These are phyloP conservation scores for Leccinum incarnatum DNA, from an alignment of 768 basidiomycete genomes.

Conservation along the genomic window DNA sequence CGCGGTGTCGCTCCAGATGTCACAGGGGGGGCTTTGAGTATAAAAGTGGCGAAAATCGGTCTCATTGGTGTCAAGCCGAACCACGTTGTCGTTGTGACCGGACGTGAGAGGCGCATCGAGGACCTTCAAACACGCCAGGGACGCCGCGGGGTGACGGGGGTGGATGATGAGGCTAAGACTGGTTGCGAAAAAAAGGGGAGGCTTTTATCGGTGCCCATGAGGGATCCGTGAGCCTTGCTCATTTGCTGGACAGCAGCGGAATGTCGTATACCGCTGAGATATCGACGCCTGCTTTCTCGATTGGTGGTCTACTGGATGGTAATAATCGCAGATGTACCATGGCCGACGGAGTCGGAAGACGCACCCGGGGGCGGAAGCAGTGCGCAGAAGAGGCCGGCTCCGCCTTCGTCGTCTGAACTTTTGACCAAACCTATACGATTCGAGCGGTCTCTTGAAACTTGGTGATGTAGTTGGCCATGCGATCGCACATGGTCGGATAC, in stretches of 20 bases:
- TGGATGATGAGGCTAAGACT: constrained; percentile 25
- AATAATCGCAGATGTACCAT: no score
- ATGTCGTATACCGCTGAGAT: constrained; percentile 2
- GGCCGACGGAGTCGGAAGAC: neutral
- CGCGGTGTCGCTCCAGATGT: constrained; percentile 33
- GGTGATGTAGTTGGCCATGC: constrained; percentile 12
- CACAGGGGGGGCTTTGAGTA: constrained; percentile 39
- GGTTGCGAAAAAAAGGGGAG: constrained; percentile 9
- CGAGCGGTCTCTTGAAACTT: constrained; percentile 21
- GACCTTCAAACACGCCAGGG: constrained; percentile 20
- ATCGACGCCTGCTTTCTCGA: constrained; percentile 25
- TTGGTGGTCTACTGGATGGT: constrained; percentile 9
- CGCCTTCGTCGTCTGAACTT: constrained; percentile 20
- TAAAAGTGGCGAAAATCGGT: constrained; percentile 40
- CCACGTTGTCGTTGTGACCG: constrained; percentile 10
- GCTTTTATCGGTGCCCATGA: constrained; percentile 11
- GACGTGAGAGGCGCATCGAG: constrained; percentile 8
- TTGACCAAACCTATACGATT: constrained; percentile 7
- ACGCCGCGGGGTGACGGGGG: constrained; percentile 11
- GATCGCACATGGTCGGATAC: constrained; percentile 10
- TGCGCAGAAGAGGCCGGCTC: constrained; percentile 4
- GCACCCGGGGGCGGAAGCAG: neutral
- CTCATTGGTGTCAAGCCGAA: constrained; percentile 47
- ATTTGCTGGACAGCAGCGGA: constrained; percentile 21
- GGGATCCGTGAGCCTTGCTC: constrained; percentile 19